Evolutionary conservation across 2,329 filamentous ascomycete species (phyloP).

Genomic region (Sordariomycetes sp.): DNA sequence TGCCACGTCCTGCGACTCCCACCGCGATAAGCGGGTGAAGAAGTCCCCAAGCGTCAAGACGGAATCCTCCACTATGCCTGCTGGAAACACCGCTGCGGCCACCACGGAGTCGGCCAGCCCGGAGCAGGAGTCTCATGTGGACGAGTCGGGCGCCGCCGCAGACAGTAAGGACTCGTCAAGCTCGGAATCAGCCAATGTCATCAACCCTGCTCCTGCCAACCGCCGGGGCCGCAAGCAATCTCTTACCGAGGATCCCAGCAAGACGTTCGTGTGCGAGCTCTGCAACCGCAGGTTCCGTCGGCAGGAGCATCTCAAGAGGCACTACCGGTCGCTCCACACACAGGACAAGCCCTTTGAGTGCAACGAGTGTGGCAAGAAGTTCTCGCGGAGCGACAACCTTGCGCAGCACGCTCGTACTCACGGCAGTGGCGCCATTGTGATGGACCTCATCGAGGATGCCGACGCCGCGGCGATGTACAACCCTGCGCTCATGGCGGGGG

Average conservation of each 20-base stretch:
- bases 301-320: constrained; percentile 96
- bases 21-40: constrained; percentile 48
- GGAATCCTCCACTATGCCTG: constrained; percentile 19
- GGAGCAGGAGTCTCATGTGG: constrained; percentile 21
- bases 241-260: constrained; percentile 91
- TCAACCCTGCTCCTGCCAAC: constrained; percentile 53
- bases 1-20: constrained; percentile 16
- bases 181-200: constrained; percentile 32
- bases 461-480: constrained; percentile 40
- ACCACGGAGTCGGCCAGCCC: constrained; percentile 20
- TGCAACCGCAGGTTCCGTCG: constrained; percentile 96
- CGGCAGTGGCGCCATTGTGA: constrained; percentile 78
- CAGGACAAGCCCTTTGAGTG: constrained; percentile 98
- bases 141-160: constrained; percentile 23
- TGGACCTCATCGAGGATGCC: constrained; percentile 77
- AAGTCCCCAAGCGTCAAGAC: constrained; percentile 36
- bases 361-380: constrained; percentile 97
- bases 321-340: constrained; percentile 96
- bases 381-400: constrained; percentile 94
- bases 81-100: constrained; percentile 29
- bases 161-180: constrained; percentile 26
- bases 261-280: constrained; percentile 94
- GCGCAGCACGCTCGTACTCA: constrained; percentile 94
- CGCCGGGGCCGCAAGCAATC: constrained; percentile 98
- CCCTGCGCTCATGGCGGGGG: constrained; percentile 26